These are phyloP conservation scores for Microcos paniculata DNA, from an alignment of 345 rosid species.

Conservation along the genomic window DNA sequence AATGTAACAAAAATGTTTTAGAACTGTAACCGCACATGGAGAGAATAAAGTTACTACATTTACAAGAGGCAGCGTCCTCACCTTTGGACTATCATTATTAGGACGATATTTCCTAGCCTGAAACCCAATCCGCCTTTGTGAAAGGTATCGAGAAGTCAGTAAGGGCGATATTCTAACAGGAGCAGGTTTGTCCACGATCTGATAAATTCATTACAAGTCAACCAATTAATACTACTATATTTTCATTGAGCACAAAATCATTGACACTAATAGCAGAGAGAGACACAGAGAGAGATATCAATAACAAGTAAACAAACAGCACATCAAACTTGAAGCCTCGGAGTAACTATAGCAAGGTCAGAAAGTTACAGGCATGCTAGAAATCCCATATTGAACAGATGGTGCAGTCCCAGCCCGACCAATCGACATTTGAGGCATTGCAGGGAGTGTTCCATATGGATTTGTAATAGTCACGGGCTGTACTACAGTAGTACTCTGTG, in stretches of 20 bases:
- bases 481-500: slow-evolving; percentile 40
- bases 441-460: slow-evolving; percentile 94
- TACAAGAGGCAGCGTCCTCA: slow-evolving; percentile 20
- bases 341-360: neutral
- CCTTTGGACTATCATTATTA: slow-evolving; percentile 69
- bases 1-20: neutral
- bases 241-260: neutral
- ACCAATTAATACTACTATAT: neutral
- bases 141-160: slow-evolving; percentile 77
- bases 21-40: neutral
- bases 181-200: slow-evolving; percentile 85
- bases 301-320: neutral
- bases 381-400: slow-evolving; percentile 85
- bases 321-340: neutral
- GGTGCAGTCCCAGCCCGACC: slow-evolving; percentile 73
- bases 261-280: neutral
- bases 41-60: neutral
- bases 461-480: slow-evolving; percentile 59
- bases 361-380: slow-evolving; percentile 75
- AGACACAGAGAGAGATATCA: neutral
- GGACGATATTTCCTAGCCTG: slow-evolving; percentile 83
- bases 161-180: slow-evolving; percentile 74
- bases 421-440: slow-evolving; percentile 82
- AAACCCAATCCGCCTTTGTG: slow-evolving; percentile 66
- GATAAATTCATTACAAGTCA: slow-evolving; percentile 11